phyloP scores from a whole-genome alignment of 768 basidiomycete species.

The Hydnomerulius pinastri region DNA sequence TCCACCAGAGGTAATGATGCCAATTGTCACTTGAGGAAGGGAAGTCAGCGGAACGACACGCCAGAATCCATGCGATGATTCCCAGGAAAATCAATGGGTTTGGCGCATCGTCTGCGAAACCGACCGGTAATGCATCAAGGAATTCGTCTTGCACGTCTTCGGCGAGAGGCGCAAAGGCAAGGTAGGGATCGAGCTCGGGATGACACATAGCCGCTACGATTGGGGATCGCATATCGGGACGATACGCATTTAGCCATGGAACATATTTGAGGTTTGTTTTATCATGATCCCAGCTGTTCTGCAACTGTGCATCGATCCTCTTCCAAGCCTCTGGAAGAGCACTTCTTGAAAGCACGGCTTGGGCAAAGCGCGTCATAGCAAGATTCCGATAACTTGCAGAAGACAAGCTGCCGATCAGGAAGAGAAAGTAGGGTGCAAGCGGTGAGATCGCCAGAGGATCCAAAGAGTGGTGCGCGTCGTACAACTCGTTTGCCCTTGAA shows the following conservation, averaged over 20 bases:
- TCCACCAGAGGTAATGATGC: background rate
- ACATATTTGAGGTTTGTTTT: background rate
- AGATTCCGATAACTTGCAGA: background rate
- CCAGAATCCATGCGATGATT: background rate
- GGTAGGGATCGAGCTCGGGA: background rate
- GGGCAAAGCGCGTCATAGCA: background rate
- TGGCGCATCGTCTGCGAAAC: background rate
- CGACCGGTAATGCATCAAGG: background rate
- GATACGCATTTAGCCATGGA: background rate
- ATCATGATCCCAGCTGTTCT: background rate
- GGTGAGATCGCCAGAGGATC: background rate
- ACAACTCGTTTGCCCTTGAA: background rate
- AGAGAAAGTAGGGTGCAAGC: background rate
- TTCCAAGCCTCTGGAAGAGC: background rate
- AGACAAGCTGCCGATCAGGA: background rate
- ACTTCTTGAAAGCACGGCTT: background rate
- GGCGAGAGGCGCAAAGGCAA: background rate
- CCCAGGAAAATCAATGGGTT: background rate
- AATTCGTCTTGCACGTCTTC: background rate
- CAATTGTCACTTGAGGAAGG: background rate
- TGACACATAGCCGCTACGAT: background rate
- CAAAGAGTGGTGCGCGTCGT: background rate
- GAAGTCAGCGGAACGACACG: background rate
- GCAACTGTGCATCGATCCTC: background rate
- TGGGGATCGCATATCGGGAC: background rate